phyloP scores from a whole-genome alignment of 805 yeast species.

The Isabelozyma gotoi region DNA sequence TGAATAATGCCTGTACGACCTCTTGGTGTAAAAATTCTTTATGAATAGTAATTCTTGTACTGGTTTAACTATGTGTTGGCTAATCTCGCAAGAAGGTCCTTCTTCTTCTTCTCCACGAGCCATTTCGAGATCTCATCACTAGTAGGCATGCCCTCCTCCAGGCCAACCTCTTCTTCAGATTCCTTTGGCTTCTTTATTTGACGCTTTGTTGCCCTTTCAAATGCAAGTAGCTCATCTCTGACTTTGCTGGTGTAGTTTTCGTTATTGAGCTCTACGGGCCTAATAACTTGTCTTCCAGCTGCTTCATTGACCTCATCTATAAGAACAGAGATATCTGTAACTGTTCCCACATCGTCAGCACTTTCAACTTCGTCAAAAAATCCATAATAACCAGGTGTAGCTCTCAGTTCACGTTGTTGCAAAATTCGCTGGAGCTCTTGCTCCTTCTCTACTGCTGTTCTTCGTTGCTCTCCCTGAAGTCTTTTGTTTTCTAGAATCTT shows the following conservation, averaged over 20 bases:
- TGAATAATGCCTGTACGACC: background rate
- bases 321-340: conserved; percentile 2
- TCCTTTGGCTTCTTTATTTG: conserved; percentile 1
- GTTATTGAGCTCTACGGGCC: background rate
- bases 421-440: conserved; percentile 15
- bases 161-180: conserved; percentile 13
- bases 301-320: conserved; percentile 11
- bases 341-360: background rate
- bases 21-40: background rate
- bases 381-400: conserved; percentile 46
- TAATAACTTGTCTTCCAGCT: conserved; percentile 7
- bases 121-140: conserved; percentile 43
- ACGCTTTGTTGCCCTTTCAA: conserved; percentile 24
- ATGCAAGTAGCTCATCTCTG: conserved; percentile 21
- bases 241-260: conserved; percentile 1
- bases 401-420: conserved; percentile 19
- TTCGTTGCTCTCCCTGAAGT: conserved; percentile 16
- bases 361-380: conserved; percentile 24
- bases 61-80: conserved; percentile 11
- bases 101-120: conserved; percentile 46
- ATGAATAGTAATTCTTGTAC: background rate
- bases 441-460: conserved; percentile 15
- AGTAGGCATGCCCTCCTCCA: conserved; percentile 25
- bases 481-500: conserved; percentile 16
- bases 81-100: conserved; percentile 40